These are phyloP conservation scores for Hymenoscyphus infarciens DNA, from an alignment of 2,329 filamentous ascomycete genomes.

Conservation along the genomic window DNA sequence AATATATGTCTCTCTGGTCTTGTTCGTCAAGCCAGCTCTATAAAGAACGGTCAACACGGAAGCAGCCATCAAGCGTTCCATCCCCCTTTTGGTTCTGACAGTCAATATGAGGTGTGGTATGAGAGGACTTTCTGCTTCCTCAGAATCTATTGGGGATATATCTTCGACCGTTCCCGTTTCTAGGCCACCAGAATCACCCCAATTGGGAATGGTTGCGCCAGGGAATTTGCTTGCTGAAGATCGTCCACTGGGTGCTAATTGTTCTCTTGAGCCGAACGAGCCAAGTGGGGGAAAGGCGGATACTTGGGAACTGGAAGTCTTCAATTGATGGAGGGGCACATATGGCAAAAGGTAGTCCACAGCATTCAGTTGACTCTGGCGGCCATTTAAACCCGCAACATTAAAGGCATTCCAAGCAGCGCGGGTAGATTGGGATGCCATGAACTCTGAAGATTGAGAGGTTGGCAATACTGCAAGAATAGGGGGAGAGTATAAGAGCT, in stretches of 20 bases:
- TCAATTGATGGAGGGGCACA: conserved; percentile 43
- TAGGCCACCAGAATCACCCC: conserved; percentile 20
- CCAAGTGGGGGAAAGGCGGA: conserved; percentile 54
- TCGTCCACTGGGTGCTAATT: conserved; percentile 30
- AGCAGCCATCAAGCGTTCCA: conserved; percentile 64
- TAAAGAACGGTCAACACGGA: conserved; percentile 67
- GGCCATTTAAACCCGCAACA: conserved; percentile 43
- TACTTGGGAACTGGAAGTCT: conserved; percentile 35
- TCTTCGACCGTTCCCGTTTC: conserved; percentile 22
- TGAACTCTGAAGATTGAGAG: conserved; percentile 45
- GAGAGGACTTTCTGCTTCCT: conserved; percentile 66
- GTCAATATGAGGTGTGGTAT: conserved; percentile 70
- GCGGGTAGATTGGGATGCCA: conserved; percentile 45
- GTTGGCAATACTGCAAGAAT: conserved; percentile 67
- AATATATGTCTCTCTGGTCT: conserved; percentile 60
- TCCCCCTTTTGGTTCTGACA: conserved; percentile 53
- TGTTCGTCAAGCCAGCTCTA: conserved; percentile 62
- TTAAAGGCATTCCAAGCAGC: conserved; percentile 53
- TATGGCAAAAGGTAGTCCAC: conserved; percentile 65
- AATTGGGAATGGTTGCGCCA: conserved; percentile 18
- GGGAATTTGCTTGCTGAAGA: conserved; percentile 23
- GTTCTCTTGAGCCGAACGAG: conserved; percentile 40
- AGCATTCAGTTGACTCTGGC: conserved; percentile 44
- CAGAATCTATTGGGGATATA: conserved; percentile 39
- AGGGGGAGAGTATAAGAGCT: conserved; percentile 65